Evolutionary conservation across 768 basidiomycete genomes (phyloP).

Genomic region (Auricularia cornea): DNA sequence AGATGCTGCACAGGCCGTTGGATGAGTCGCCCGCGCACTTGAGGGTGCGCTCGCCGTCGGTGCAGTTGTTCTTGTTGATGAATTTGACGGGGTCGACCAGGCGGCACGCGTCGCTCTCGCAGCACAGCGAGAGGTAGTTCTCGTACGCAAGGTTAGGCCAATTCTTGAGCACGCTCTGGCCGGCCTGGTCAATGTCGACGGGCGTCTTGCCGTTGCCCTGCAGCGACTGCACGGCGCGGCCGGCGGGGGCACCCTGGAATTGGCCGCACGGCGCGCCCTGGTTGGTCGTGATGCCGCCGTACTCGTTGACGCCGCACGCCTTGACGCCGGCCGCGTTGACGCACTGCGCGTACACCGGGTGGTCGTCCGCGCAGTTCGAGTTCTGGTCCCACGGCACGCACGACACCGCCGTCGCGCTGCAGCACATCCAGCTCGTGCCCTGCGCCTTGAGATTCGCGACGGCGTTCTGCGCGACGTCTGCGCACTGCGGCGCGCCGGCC

Average conservation of each 20-base stretch:
- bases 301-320: not conserved
- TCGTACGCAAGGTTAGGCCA: not conserved
- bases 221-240: not conserved
- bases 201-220: not conserved
- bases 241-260: not conserved
- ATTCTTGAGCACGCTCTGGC: not conserved
- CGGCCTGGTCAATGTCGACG: not conserved
- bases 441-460: not conserved
- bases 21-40: not conserved
- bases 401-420: not conserved
- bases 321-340: not conserved
- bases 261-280: not conserved
- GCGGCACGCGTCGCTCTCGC: not conserved
- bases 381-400: not conserved
- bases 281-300: not conserved
- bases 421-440: not conserved
- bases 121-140: not conserved
- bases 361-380: not conserved
- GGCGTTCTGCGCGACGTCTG: not conserved
- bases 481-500: not conserved
- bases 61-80: not conserved
- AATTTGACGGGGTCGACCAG: not conserved
- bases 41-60: not conserved
- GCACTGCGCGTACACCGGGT: not conserved
- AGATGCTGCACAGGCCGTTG: not conserved